A percentile compares a stretch with the other conserved stretches of the same genome.
Evolutionary conservation across 129 eudicot species (phyloP).

Genomic region (Pittosporum tobira): DNA sequence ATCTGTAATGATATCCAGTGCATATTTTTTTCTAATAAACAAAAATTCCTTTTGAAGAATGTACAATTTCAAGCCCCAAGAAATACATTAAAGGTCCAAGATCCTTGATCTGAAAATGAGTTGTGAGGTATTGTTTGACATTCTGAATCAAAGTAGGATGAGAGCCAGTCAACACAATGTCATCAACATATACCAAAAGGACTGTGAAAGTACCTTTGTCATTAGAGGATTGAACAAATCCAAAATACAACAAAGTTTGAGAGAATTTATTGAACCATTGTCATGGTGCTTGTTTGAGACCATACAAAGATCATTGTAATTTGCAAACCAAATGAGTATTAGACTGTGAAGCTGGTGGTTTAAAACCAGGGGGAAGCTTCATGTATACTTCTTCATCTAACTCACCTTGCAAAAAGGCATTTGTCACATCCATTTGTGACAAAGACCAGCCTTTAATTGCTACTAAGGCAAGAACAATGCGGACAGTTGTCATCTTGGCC

Average conservation of each 20-base stretch:
- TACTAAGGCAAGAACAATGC: background rate
- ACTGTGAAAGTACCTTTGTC: background rate
- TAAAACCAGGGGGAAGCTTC: background rate
- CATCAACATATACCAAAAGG: slow-evolving; percentile 11
- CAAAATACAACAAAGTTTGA: no score
- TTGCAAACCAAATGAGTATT: background rate
- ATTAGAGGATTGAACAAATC: no score
- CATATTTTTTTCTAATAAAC: no score
- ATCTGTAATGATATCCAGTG: background rate
- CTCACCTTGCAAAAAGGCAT: background rate
- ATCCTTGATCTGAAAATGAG: background rate
- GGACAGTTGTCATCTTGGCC: slow-evolving; percentile 9
- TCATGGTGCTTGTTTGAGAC: background rate
- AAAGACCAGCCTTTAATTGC: background rate
- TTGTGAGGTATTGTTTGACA: background rate
- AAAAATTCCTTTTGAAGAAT: background rate
- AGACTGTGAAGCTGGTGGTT: background rate
- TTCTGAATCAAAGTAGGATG: background rate
- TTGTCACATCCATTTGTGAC: no score
- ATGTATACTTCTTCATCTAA: background rate
- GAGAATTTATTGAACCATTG: background rate
- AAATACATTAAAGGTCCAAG: no score
- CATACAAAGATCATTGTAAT: background rate
- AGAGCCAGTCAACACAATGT: background rate
- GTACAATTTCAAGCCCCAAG: background rate